Conservation (phyloP, 352 stramenopile genomes). For the Peronospora destructor region DNA sequence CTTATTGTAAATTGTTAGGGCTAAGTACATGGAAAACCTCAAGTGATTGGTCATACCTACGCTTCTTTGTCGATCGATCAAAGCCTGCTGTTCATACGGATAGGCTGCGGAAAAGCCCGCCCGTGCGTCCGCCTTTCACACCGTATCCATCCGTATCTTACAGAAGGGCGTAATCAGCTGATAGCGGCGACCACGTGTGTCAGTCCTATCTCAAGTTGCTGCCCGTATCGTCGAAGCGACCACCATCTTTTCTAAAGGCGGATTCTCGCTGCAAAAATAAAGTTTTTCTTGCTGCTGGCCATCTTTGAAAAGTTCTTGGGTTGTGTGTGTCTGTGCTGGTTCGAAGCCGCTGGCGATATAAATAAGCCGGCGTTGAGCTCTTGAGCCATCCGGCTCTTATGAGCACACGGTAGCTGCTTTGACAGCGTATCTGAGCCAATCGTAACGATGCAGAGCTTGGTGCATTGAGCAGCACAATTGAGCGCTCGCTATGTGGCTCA, state of each 20-base stretch:
- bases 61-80: neutral
- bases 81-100: no score
- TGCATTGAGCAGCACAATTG: neutral
- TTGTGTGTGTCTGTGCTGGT: conserved; percentile 1
- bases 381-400: conserved; percentile 21
- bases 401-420: conserved; percentile 8
- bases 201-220: conserved; percentile 1
- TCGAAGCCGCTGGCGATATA: conserved; percentile 6
- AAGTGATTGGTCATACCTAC: neutral
- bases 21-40: neutral
- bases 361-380: no score
- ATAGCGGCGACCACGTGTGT: conserved; percentile 3
- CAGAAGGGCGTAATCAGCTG: conserved; percentile 7
- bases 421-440: conserved; percentile 11
- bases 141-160: no score
- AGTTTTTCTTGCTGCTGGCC: conserved; percentile 2
- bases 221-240: neutral
- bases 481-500: neutral
- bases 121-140: no score
- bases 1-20: no score
- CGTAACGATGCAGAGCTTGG: no score
- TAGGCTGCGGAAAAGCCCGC: no score
- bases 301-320: neutral
- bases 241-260: conserved; percentile 12
- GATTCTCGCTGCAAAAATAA: conserved; percentile 11